Base-by-base conservation (phyloP, 1,139 yeast genomes). In the Hyphopichia buzzinii region DNA sequence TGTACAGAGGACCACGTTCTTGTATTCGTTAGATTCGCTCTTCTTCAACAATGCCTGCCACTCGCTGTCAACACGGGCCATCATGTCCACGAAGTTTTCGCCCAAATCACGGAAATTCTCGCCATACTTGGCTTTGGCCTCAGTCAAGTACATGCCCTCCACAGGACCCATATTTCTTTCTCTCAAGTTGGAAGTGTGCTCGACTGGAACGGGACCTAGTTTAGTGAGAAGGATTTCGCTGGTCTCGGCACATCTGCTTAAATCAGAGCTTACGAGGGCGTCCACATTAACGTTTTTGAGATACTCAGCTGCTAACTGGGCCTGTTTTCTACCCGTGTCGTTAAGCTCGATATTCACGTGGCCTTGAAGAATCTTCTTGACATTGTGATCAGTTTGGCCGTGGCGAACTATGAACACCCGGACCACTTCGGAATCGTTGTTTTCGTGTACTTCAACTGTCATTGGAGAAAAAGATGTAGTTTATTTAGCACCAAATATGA, bases 161-260 rank as follows among this genome's bases (percentile, higher is more conserved):
- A 54, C 62, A 11, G 65, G 72, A 1, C 96, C 97, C 95, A 89
- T 86, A 39, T 65, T 59, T 33, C 96, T 66, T 53, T 89, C 97
- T 41, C 97, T 71, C 31, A 86, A 64, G 21, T 70, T 70, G 3
- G 55, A 29, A 1, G 76, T 67, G 29, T 50, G 47, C 19, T 45
- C 40, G 1, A 56, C 38, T 1, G 39, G 39, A 14, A 47, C 38
- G 2, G 44, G 39, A 3, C 51, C 39, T 44, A 74, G 71, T 26
- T 51, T 43, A 12, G 52, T 50, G 17, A 61, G 41, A 6, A 80
- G 66, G 31, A 63, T 62, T 2, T 55, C 47, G n/a, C 73, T 48
- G 0, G 89, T 82, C 46, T 76, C 72, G 30, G 62, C 63, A 51
- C 92, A 84, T 41, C 92, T 64, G 3, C 57, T 58, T 49, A 84